A percentile compares a stretch with the other conserved stretches of the same genome.
phyloP scores from a whole-genome alignment of 2,329 filamentous ascomycete species.

The Xylaria multiplex region DNA sequence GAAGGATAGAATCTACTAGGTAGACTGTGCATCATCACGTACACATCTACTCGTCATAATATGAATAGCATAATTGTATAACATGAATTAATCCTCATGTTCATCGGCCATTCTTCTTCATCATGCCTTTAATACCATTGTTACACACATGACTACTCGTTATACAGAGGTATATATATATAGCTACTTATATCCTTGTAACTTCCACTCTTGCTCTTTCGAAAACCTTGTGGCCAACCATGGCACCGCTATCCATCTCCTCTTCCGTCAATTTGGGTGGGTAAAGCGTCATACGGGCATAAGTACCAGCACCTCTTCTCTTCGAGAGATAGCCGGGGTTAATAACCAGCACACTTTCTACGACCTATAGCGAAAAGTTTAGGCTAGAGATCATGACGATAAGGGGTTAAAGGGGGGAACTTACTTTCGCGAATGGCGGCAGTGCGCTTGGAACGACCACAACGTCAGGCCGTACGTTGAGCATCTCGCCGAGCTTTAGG shows the following conservation, averaged over 20 bases:
- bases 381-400: conserved; percentile 29
- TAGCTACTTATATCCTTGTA: conserved; percentile 70
- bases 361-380: conserved; percentile 68
- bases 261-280: conserved; percentile 69
- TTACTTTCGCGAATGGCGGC: conserved; percentile 87
- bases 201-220: conserved; percentile 89
- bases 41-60: conserved; percentile 36
- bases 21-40: conserved; percentile 8
- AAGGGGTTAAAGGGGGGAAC: conserved; percentile 36
- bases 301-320: conserved; percentile 84
- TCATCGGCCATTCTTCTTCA: neutral
- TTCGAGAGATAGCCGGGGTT: conserved; percentile 92
- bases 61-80: conserved; percentile 38
- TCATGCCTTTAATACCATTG: conserved; percentile 6
- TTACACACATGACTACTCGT: neutral
- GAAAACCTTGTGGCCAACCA: conserved; percentile 80
- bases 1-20: conserved; percentile 61
- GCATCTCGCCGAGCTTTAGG: conserved; percentile 89
- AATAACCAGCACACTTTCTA: conserved; percentile 88
- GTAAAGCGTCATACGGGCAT: conserved; percentile 79
- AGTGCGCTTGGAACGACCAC: conserved; percentile 84
- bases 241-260: conserved; percentile 63
- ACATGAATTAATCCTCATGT: conserved; percentile 20
- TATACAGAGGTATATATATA: neutral
- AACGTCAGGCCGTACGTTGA: conserved; percentile 85